Conservation (phyloP, 495 filamentous ascomycete genomes). For the Daldinia loculata region DNA sequence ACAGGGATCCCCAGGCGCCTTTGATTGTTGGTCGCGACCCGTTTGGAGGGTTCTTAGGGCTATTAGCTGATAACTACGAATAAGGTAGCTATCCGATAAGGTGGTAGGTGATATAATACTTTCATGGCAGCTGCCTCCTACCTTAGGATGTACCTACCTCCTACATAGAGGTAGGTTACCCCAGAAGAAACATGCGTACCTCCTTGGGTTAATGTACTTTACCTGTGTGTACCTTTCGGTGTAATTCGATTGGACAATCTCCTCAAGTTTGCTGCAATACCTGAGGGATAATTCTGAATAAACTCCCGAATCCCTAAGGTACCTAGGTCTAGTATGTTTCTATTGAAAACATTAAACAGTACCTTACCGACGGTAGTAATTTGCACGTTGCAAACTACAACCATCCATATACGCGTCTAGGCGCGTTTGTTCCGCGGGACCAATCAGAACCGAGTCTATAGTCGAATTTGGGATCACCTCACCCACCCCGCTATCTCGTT, state of each 20-base stretch:
- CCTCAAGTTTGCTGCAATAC: too few relatives aligned
- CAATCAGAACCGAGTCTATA: conserved; percentile 27
- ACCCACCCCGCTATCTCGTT: conserved; percentile 20
- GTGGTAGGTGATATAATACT: background rate
- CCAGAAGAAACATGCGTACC: too few relatives aligned
- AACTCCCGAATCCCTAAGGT: background rate
- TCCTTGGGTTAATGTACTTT: too few relatives aligned
- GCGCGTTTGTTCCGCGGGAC: conserved; percentile 32
- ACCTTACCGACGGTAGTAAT: conserved; percentile 17
- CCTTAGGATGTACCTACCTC: too few relatives aligned
- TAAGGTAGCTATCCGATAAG: conserved; percentile 10
- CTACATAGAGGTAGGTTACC: too few relatives aligned
- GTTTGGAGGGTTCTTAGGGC: conserved; percentile 25
- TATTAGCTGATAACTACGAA: conserved; percentile 21
- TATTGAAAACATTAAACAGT: background rate
- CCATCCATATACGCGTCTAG: conserved; percentile 31
- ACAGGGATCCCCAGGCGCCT: conserved; percentile 18
- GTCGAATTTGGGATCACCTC: conserved; percentile 9
- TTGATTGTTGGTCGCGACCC: conserved; percentile 20
- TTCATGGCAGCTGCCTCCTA: background rate
- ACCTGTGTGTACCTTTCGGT: too few relatives aligned
- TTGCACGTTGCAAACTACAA: conserved; percentile 24
- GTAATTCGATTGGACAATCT: too few relatives aligned
- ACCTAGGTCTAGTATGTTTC: too few relatives aligned
- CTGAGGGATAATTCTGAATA: background rate